Percentiles rank a stretch among this genome's conserved stretches.
Conservation (phyloP, 2,329 filamentous ascomycete genomes). For the Aspergillus floridensis region DNA sequence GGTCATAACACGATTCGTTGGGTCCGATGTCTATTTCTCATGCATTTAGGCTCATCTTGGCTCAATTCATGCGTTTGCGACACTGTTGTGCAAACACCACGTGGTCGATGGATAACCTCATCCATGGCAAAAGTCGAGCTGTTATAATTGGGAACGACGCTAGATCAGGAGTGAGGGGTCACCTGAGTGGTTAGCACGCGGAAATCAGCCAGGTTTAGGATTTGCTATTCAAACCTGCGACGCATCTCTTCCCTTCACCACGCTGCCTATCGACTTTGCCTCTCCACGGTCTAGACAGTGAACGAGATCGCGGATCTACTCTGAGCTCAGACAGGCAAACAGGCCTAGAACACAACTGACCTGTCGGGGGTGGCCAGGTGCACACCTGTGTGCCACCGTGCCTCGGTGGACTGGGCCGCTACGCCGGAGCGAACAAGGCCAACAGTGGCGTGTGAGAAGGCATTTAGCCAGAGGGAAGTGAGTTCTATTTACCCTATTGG, state of each 20-base stretch:
- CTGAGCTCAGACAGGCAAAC: not conserved
- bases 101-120: not conserved
- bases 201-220: not conserved
- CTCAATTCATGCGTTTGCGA: not conserved
- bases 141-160: not conserved
- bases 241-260: not conserved
- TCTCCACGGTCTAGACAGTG: not conserved
- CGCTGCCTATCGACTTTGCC: not conserved
- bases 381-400: conserved; percentile 4
- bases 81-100: not conserved
- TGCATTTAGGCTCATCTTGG: not conserved
- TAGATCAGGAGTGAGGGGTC: not conserved
- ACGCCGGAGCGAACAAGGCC: conserved; percentile 1
- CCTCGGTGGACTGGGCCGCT: conserved; percentile 10
- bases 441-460: not conserved
- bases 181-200: not conserved
- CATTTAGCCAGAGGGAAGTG: not conserved
- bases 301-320: not conserved
- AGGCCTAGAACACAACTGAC: not conserved
- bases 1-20: not conserved
- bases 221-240: not conserved
- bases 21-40: not conserved
- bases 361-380: not conserved
- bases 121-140: not conserved
- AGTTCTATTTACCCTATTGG: conserved; percentile 3